phyloP scores from a whole-genome alignment of 345 rosid genomes.

The Erucastrum elatum region DNA sequence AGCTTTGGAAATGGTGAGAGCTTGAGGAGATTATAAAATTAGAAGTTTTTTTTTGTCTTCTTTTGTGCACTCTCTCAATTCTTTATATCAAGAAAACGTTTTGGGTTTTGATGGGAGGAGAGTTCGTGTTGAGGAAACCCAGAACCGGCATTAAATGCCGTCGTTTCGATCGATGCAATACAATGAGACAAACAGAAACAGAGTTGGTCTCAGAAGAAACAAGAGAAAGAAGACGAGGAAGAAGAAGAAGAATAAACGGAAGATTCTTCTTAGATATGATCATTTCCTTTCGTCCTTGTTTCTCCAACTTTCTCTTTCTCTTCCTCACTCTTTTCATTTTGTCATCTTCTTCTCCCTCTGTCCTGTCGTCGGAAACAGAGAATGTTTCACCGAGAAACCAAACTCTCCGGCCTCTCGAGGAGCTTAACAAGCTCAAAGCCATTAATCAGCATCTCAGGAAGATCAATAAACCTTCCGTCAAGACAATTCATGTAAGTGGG shows the following conservation, averaged over 20 bases:
- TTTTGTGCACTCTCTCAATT: conserved; percentile 17
- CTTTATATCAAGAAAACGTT: conserved; percentile 23
- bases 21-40: conserved; percentile 26
- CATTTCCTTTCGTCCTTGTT: conserved; percentile 45
- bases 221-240: conserved; percentile 24
- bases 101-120: conserved; percentile 41
- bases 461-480: conserved; percentile 83
- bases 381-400: conserved; percentile 47
- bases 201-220: conserved; percentile 34
- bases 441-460: conserved; percentile 63
- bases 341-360: conserved; percentile 52
- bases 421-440: conserved; percentile 55
- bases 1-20: conserved; percentile 39
- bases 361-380: conserved; percentile 44
- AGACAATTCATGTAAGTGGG: conserved; percentile 75
- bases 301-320: conserved; percentile 42
- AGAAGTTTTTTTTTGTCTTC: conserved; percentile 26
- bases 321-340: conserved; percentile 31
- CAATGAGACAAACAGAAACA: conserved; percentile 40
- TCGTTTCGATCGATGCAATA: conserved; percentile 47
- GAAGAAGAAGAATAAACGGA: conserved; percentile 47
- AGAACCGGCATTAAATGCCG: conserved; percentile 54
- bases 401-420: conserved; percentile 64
- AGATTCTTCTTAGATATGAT: conserved; percentile 45
- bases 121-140: conserved; percentile 46